Base-by-base conservation (phyloP, 805 yeast genomes). In the Kluyveromyces starmeri region DNA sequence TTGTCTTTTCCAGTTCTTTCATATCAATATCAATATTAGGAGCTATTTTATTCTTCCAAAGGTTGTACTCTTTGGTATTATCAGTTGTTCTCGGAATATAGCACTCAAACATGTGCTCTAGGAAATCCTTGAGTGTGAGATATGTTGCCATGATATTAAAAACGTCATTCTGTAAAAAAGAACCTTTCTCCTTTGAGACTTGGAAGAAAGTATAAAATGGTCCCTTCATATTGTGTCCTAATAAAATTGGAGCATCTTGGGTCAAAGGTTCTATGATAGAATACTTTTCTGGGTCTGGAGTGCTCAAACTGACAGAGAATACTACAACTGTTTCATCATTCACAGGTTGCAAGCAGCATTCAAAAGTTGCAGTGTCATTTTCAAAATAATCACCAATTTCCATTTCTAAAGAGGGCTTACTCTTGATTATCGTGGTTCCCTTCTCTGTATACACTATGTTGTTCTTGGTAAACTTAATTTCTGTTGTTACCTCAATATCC, bases 331-430 rank as follows among this genome's bases (percentile, higher is more conserved):
- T 55, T 28, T 51, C 55, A 10, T 47, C 45, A 21, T 42, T 34
- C 0, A 56, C 48, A 8, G 59, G 42, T 24, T 46, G 50, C 8
- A 57, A 33, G 11, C 50, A 35, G 28, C 55, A 55, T 28, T 54
- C 54, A 38, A 55, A 57, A 31, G 41, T 49, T 22, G 54, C 49
- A 4, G 41, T 27, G 20, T 48, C 52, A 16, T 37, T 47, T 23
- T 49, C 48, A 34, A 48, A 50, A 14, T 54, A 49, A 28, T 57
- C 60, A 34, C 55, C 60, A 6, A 55, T 57, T 5, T 59, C 50
- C 7, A 57, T 58, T 7, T 55, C 50, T 1, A 57, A 35, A 3
- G 59, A 57, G 7, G 55, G 38, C 26, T 42, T 40, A 23, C 52
- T 45, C 15, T 44, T 37, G 5, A 51, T 37, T 5, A 27, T 19